Evolutionary conservation across 2,329 filamentous ascomycete species (phyloP).

Genomic region (Colletotrichum sp.): DNA sequence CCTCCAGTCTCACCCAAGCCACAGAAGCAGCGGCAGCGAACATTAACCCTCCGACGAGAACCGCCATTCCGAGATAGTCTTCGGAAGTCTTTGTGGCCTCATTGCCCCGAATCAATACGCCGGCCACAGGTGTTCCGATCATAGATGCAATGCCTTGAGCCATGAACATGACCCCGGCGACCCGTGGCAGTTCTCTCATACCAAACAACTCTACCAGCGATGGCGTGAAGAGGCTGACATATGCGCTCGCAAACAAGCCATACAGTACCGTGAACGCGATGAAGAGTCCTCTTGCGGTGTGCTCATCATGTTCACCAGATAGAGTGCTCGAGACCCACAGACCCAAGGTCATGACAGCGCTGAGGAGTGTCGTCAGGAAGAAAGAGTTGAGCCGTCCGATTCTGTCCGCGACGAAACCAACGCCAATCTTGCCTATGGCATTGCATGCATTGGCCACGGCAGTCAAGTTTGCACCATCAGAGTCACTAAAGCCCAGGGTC

Average conservation of each 20-base stretch:
- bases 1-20: neutral
- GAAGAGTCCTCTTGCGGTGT: neutral
- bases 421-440: conserved; percentile 38
- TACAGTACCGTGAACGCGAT: neutral
- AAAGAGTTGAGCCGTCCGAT: conserved; percentile 40
- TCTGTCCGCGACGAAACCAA: conserved; percentile 41
- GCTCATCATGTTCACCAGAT: neutral
- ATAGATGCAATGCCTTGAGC: neutral
- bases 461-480: conserved; percentile 40
- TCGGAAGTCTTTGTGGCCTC: neutral
- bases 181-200: neutral
- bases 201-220: neutral
- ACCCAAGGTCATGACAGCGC: neutral
- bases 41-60: neutral
- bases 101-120: neutral
- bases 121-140: neutral
- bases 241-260: neutral
- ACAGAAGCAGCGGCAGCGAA: neutral
- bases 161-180: neutral
- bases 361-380: neutral
- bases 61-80: neutral
- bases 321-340: neutral
- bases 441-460: conserved; percentile 43
- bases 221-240: neutral
- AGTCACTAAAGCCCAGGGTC: conserved; percentile 35